phyloP scores from a whole-genome alignment of 2,329 filamentous ascomycete species.

The Cladophialophora exuberans region DNA sequence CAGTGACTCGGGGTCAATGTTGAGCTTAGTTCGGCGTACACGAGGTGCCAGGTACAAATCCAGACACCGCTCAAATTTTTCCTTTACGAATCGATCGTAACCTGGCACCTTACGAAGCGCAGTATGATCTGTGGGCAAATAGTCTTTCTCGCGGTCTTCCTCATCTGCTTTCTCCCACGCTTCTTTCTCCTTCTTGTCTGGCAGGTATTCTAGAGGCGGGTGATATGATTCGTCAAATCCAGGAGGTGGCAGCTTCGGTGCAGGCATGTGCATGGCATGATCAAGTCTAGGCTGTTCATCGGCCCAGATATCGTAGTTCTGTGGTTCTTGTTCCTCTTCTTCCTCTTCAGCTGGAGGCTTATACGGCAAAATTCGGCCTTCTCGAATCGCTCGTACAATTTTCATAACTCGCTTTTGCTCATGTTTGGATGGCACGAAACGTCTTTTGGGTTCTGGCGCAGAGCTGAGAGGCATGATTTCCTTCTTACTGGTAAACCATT shows the following conservation, averaged over 20 bases:
- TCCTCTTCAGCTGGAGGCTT: conserved; percentile 75
- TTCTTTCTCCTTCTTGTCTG: conserved; percentile 79
- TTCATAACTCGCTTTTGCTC: conserved; percentile 97
- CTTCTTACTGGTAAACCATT: conserved; percentile 88
- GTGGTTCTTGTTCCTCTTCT: conserved; percentile 70
- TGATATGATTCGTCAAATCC: conserved; percentile 97
- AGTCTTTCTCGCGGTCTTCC: conserved; percentile 89
- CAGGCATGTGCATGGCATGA: conserved; percentile 91
- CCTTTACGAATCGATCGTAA: conserved; percentile 87
- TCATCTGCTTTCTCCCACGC: conserved; percentile 84
- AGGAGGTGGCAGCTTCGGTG: conserved; percentile 89
- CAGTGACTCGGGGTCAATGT: conserved; percentile 92
- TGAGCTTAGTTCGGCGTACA: conserved; percentile 88
- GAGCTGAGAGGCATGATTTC: conserved; percentile 95
- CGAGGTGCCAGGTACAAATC: conserved; percentile 94
- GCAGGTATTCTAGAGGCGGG: conserved; percentile 91
- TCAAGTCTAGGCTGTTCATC: conserved; percentile 82
- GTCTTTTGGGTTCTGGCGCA: conserved; percentile 91
- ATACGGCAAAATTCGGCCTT: conserved; percentile 91
- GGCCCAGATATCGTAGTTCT: conserved; percentile 90
- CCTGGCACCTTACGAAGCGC: conserved; percentile 89
- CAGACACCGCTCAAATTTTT: conserved; percentile 92
- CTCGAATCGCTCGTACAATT: conserved; percentile 90
- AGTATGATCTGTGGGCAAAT: conserved; percentile 78
- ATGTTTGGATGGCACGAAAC: conserved; percentile 95